phyloP scores from a whole-genome alignment of 306 rosid genomes.

The Corylus heterophylla region DNA sequence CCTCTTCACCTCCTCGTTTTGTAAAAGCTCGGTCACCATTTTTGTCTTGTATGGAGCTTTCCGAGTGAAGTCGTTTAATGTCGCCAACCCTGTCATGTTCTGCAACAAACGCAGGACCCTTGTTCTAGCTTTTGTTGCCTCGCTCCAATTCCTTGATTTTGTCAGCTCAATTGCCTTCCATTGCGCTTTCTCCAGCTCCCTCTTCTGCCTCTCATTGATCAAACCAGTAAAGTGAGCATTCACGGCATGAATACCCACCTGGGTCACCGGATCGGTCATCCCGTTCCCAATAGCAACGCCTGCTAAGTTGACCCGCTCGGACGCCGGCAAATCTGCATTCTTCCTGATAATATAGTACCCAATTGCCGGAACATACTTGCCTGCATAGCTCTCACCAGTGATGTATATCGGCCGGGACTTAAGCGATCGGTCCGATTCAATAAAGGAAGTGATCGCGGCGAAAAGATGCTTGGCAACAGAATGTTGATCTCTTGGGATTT shows the following conservation, averaged over 20 bases:
- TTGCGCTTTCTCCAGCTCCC: slow-evolving; percentile 54
- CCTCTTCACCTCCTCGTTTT: slow-evolving; percentile 35
- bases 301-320: slow-evolving; percentile 43
- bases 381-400: slow-evolving; percentile 84
- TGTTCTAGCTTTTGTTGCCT: slow-evolving; percentile 42
- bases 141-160: slow-evolving; percentile 45
- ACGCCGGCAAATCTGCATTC: slow-evolving; percentile 29
- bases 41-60: slow-evolving; percentile 37
- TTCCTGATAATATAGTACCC: slow-evolving; percentile 56
- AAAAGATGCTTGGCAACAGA: slow-evolving; percentile 62
- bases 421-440: slow-evolving; percentile 46
- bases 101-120: slow-evolving; percentile 19
- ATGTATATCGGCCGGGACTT: slow-evolving; percentile 66
- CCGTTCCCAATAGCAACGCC: slow-evolving; percentile 87
- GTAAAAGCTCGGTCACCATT: slow-evolving; percentile 44
- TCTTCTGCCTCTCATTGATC: slow-evolving; percentile 65
- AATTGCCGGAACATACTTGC: slow-evolving; percentile 73
- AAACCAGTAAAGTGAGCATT: slow-evolving; percentile 60
- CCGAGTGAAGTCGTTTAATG: slow-evolving; percentile 55
- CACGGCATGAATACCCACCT: slow-evolving; percentile 55
- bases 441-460: slow-evolving; percentile 57
- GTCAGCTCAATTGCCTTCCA: slow-evolving; percentile 41
- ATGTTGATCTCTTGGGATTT: slow-evolving; percentile 63
- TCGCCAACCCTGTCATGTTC: slow-evolving; percentile 71
- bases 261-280: slow-evolving; percentile 61